These are phyloP conservation scores for Themeda triandra DNA, from an alignment of 176 grass and related monocot species.

Conservation along the genomic window DNA sequence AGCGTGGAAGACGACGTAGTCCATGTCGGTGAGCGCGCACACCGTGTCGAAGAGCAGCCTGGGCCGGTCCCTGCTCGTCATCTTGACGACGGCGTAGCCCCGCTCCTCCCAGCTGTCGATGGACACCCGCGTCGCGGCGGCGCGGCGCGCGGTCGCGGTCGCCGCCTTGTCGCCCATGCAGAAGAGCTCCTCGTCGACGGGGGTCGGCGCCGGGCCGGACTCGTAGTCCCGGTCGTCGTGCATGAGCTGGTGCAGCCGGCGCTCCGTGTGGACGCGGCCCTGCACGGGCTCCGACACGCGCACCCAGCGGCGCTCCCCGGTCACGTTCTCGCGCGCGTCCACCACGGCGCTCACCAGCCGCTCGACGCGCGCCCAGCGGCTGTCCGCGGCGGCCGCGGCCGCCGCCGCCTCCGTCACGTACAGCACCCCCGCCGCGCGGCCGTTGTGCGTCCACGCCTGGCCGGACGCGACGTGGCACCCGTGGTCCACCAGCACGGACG, in stretches of 20 bases:
- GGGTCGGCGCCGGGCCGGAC: conserved; percentile 32
- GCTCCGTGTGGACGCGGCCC: conserved; percentile 64
- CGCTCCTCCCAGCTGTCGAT: conserved; percentile 66
- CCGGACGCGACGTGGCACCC: conserved; percentile 56
- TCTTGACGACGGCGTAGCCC: conserved; percentile 72
- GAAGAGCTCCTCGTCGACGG: conserved; percentile 46
- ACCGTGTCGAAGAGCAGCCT: conserved; percentile 82
- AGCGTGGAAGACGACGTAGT: conserved; percentile 80
- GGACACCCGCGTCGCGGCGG: conserved; percentile 35
- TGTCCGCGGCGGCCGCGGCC: neutral
- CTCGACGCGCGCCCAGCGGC: conserved; percentile 53
- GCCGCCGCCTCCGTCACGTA: conserved; percentile 26
- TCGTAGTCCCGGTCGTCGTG: conserved; percentile 68
- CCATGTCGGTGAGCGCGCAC: conserved; percentile 77
- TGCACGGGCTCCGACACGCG: conserved; percentile 38
- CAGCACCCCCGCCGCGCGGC: conserved; percentile 50
- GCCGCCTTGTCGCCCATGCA: conserved; percentile 21
- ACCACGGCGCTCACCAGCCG: conserved; percentile 56
- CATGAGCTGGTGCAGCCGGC: conserved; percentile 74
- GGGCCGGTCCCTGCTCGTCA: conserved; percentile 57
- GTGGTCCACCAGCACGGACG: conserved; percentile 50
- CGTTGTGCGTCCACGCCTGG: conserved; percentile 63
- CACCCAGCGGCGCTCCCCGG: conserved; percentile 49
- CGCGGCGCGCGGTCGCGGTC: neutral
- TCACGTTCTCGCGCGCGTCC: conserved; percentile 34